Evolutionary conservation across 2,329 filamentous ascomycete species (phyloP).

Genomic region (Diaporthe vexans): DNA sequence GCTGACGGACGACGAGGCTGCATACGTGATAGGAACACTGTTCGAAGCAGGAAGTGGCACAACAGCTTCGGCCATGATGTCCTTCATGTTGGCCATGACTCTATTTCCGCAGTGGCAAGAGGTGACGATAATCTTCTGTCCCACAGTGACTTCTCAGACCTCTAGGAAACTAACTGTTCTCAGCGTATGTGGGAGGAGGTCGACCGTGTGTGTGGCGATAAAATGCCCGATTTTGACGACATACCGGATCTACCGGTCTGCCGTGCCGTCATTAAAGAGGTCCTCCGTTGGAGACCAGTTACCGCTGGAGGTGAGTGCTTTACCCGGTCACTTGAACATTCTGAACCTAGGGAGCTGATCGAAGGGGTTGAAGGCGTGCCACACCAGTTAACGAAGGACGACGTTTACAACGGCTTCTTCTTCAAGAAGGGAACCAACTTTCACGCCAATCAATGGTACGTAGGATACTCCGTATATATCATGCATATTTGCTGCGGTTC

Average conservation of each 20-base stretch:
- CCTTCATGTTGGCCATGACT: background rate
- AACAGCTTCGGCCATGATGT: conserved; percentile 12
- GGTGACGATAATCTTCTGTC: background rate
- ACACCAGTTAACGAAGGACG: conserved; percentile 18
- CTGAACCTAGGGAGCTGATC: background rate
- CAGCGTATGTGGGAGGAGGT: conserved; percentile 15
- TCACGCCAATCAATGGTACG: conserved; percentile 4
- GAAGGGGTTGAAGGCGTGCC: background rate
- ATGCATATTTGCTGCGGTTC: background rate
- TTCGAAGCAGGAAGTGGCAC: conserved; percentile 11
- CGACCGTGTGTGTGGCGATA: background rate
- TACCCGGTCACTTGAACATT: background rate
- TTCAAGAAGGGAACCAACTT: conserved; percentile 15
- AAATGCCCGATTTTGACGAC: conserved; percentile 19
- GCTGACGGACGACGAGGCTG: conserved; percentile 3
- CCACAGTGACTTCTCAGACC: background rate
- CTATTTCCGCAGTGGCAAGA: conserved; percentile 2
- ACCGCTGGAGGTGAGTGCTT: conserved; percentile 4
- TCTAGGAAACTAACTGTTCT: background rate
- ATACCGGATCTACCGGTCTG: conserved; percentile 11
- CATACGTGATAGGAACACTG: conserved; percentile 5
- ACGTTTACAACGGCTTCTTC: conserved; percentile 18
- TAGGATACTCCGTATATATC: background rate
- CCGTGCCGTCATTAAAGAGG: conserved; percentile 18
- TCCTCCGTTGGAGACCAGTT: conserved; percentile 12